A percentile compares a stretch with the other conserved stretches of the same genome.
Evolutionary conservation across 2,329 filamentous ascomycete species (phyloP).

Genomic region (Ophiostoma triangulosporum): DNA sequence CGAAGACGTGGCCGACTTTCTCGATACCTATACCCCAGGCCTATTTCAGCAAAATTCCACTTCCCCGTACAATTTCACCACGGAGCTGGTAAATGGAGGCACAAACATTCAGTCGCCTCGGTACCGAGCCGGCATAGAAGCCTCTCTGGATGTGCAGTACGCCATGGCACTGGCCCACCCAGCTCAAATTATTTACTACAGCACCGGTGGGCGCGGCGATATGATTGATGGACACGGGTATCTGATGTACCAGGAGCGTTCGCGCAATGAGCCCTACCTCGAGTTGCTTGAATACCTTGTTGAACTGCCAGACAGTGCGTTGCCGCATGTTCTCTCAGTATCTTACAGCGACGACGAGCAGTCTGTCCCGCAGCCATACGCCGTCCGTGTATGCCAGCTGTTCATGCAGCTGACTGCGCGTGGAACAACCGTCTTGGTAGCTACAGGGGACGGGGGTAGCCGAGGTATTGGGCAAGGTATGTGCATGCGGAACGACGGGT

Average conservation of each 20-base stretch:
- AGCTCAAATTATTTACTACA: conserved; percentile 30
- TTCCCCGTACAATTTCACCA: conserved; percentile 17
- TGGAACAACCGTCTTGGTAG: conserved; percentile 36
- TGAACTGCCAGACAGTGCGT: conserved; percentile 25
- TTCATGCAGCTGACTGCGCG: conserved; percentile 40
- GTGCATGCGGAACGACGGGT: conserved; percentile 47
- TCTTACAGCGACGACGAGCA: conserved; percentile 47
- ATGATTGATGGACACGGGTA: conserved; percentile 27
- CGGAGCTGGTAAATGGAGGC: conserved; percentile 30
- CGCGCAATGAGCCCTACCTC: conserved; percentile 43
- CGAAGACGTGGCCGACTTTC: conserved; percentile 27
- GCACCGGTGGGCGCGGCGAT: conserved; percentile 29
- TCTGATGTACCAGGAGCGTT: conserved; percentile 12
- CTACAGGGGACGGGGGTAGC: conserved; percentile 38
- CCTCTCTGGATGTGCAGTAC: conserved; percentile 35
- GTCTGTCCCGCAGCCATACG: conserved; percentile 37
- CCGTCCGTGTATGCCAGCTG: conserved; percentile 36
- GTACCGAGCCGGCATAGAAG: conserved; percentile 28
- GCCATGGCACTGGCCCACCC: conserved; percentile 32
- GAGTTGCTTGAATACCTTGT: conserved; percentile 39
- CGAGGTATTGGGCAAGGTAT: conserved; percentile 31
- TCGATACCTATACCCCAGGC: conserved; percentile 3
- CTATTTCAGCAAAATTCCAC: neutral
- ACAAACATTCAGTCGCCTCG: conserved; percentile 26
- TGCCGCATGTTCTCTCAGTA: conserved; percentile 43